A percentile compares a stretch with the other conserved stretches of the same genome.
Evolutionary conservation across 352 stramenopile species (phyloP).

Genomic region (Phytopythium delawarense): DNA sequence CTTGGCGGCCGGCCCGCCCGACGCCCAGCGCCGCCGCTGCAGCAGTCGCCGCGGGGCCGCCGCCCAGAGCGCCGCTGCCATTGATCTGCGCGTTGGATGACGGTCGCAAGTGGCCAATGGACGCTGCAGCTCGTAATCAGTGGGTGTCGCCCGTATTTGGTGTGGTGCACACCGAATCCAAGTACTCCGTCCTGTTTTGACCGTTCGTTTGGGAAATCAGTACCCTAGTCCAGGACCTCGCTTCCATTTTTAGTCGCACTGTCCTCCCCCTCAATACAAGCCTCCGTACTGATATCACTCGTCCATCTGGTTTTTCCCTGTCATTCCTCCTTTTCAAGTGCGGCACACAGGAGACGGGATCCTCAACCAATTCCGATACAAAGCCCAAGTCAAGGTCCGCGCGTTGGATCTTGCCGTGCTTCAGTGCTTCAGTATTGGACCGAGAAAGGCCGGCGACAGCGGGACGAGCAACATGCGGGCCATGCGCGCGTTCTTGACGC

Average conservation of each 20-base stretch:
- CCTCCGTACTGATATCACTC: not conserved
- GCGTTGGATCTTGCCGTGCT: not conserved
- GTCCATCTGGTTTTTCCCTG: not conserved
- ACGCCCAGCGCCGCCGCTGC: not conserved
- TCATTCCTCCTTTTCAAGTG: slow-evolving; percentile 4
- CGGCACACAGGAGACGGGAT: not conserved
- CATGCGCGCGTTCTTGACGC: not conserved
- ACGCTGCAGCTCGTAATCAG: not conserved
- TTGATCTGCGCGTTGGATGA: not conserved
- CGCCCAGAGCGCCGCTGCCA: not conserved
- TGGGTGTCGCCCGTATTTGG: not conserved
- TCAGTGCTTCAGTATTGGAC: not conserved
- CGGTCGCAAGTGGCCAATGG: not conserved
- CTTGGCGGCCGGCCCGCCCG: slow-evolving; percentile 23
- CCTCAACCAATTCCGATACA: not conserved
- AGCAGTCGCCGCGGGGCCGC: not conserved
- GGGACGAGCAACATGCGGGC: not conserved
- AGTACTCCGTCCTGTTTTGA: too few species aligned
- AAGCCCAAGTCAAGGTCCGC: too few species aligned
- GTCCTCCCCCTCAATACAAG: not conserved
- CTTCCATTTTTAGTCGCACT: not conserved
- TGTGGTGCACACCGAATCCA: not conserved
- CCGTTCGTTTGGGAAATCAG: not conserved
- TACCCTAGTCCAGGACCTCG: not conserved
- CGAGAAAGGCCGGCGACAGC: not conserved